Evolutionary conservation across 2,329 filamentous ascomycete species (phyloP), one percentile per base, ranked within the genome.

Genomic region (Ascochyta clinopodiicola): DNA sequence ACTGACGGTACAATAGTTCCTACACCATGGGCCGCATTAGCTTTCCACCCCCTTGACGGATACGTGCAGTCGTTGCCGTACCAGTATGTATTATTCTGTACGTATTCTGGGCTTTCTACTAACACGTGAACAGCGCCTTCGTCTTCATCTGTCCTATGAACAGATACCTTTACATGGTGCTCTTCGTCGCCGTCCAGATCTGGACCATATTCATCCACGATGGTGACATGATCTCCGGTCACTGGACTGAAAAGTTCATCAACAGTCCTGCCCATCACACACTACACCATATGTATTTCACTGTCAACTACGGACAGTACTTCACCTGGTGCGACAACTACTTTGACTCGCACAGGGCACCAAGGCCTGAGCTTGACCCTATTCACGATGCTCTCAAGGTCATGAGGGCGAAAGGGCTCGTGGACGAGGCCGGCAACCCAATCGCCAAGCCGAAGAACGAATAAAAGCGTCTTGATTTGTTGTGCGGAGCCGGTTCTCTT

Each of bases 151-250:
- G 71, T 69, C 79, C 79, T 4, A 75, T 80, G 64, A 79, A 81
- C 56, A 76, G 77, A 61, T 76, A 79, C 57, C 71, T 79, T 9
- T 81, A 80, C 71, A 60, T 80, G 47, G 59, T 74, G 22, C 76
- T 81, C 43, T 81, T 81, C 63, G 62, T 74, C 22, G 63, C 74
- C 15, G 79, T 81, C 40, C 78, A 81, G 65, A 69, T 81, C 63
- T 81, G 79, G 79, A 81, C 79, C 56, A 80, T 81, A 57, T 68
- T 81, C 51, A 81, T 81, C 47, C 79, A 81, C 69, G 79, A 81
- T 59, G 79, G 79, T 59, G 79, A 81, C 72, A 80, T 80, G 76
- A 79, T 81, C 46, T 72, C 78, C 13, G 78, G 76, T 46, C 78
- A 81, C 61, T 80, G 77, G 76, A 70, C 76, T 17, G 78, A 80